Conservation (phyloP, 2,329 filamentous ascomycete species). For the Penicillium janthinellum region DNA sequence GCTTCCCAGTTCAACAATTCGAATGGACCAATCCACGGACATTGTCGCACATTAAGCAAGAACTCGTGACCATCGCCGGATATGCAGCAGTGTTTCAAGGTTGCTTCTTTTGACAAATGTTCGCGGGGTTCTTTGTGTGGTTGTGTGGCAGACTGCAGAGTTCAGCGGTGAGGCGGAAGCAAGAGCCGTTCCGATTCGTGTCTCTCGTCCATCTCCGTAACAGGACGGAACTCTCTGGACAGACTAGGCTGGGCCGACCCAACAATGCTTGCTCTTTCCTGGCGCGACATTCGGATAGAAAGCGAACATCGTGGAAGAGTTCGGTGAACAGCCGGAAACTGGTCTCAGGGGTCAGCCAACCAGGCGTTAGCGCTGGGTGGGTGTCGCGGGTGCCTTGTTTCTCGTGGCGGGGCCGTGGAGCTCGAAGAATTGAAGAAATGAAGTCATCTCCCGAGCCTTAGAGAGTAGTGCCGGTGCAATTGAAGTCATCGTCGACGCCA, state of each 20-base stretch:
- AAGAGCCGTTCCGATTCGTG: not conserved
- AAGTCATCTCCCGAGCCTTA: conserved; percentile 2
- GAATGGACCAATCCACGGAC: not conserved
- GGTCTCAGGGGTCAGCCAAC: not conserved
- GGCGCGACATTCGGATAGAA: not conserved
- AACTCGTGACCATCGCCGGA: not conserved
- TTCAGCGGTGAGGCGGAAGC: not conserved
- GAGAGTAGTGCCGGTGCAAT: not conserved
- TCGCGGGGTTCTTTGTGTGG: not conserved
- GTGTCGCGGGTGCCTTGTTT: conserved; percentile 2
- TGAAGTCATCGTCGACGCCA: conserved; percentile 2
- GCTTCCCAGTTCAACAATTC: not conserved
- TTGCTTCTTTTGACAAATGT: not conserved
- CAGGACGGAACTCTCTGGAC: too few relatives aligned
- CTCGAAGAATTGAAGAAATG: not conserved
- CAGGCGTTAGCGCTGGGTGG: not conserved
- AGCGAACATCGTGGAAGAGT: not conserved
- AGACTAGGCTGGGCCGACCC: not conserved
- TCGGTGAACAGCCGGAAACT: not conserved
- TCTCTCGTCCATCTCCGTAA: not conserved
- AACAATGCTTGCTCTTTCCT: not conserved
- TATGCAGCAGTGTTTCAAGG: not conserved
- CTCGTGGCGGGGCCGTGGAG: not conserved
- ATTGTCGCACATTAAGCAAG: not conserved
- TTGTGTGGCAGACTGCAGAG: not conserved